phyloP scores from a whole-genome alignment of 1,284 basidiomycete species.

The Moesziomyces parantarcticus region DNA sequence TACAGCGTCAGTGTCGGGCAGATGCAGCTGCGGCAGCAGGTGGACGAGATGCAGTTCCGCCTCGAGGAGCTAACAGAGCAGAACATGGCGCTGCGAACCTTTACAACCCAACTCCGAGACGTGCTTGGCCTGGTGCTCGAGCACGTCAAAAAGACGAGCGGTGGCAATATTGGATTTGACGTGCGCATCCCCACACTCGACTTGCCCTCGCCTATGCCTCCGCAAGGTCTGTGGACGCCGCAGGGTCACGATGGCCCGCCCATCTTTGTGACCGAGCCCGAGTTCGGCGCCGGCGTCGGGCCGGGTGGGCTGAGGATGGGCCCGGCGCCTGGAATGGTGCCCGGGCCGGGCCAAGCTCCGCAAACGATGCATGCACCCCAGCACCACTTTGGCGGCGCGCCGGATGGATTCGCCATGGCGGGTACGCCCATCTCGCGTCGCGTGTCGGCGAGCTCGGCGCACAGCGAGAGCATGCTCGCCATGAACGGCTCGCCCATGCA shows the following conservation, averaged over 20 bases:
- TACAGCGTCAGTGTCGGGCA: conserved; percentile 59
- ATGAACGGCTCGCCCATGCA: conserved; percentile 45
- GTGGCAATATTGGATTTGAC: conserved; percentile 54
- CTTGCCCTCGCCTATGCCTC: conserved; percentile 49
- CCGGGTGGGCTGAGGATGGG: conserved; percentile 28
- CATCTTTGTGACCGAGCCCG: conserved; percentile 59
- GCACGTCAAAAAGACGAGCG: conserved; percentile 53
- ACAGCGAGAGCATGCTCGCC: conserved; percentile 43
- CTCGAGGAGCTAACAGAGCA: conserved; percentile 56
- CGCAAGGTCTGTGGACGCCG: conserved; percentile 45
- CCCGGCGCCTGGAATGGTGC: conserved; percentile 8
- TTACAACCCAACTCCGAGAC: conserved; percentile 46
- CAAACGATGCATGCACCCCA: conserved; percentile 17
- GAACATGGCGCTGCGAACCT: conserved; percentile 51
- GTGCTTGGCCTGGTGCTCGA: conserved; percentile 49
- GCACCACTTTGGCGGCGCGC: conserved; percentile 7
- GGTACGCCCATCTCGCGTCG: conserved; percentile 41
- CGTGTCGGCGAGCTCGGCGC: conserved; percentile 42
- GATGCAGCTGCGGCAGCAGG: conserved; percentile 58
- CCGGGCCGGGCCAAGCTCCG: conserved; percentile 11
- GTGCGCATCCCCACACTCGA: conserved; percentile 47
- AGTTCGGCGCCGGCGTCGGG: conserved; percentile 34
- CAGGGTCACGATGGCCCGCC: conserved; percentile 56
- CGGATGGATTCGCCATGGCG: conserved; percentile 24
- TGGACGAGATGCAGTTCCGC: conserved; percentile 59